Conservation (phyloP, 139 green algal genomes). For the Auxenochlorella protothecoides region DNA sequence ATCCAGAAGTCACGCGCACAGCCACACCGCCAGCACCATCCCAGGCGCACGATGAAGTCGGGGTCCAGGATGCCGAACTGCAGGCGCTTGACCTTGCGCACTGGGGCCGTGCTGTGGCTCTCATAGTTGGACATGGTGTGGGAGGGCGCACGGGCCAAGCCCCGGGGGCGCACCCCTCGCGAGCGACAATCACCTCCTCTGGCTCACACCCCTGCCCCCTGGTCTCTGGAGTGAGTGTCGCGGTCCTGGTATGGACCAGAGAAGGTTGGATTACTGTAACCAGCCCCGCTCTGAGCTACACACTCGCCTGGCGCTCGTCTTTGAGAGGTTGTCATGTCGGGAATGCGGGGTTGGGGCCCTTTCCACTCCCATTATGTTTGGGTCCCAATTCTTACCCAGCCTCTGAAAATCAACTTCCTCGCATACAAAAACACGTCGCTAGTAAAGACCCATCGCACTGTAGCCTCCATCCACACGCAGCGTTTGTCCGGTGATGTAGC, state of each 20-base stretch:
- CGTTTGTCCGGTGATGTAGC: conserved; percentile 72
- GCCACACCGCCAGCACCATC: background rate
- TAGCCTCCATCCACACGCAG: conserved; percentile 77
- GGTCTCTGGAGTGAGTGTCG: background rate
- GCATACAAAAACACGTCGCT: too few species aligned
- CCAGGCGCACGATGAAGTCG: conserved; percentile 86
- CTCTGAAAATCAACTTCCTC: too few species aligned
- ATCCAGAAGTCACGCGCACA: background rate
- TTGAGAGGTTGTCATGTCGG: too few species aligned
- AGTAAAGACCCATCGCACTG: conserved; percentile 27
- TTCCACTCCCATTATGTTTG: too few species aligned
- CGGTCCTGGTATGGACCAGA: too few species aligned
- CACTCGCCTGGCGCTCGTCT: too few species aligned
- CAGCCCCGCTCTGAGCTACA: too few species aligned
- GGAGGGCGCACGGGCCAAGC: background rate
- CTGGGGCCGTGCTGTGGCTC: conserved; percentile 19
- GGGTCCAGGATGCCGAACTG: conserved; percentile 93
- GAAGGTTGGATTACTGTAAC: too few species aligned
- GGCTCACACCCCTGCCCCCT: background rate
- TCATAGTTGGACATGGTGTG: background rate
- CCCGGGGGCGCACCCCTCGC: background rate
- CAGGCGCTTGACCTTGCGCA: conserved; percentile 65
- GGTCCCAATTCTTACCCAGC: too few species aligned
- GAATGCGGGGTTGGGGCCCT: too few species aligned
- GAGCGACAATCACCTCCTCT: background rate